These are phyloP conservation scores for Mycena filopes DNA, from an alignment of 768 basidiomycete species.

Conservation along the genomic window DNA sequence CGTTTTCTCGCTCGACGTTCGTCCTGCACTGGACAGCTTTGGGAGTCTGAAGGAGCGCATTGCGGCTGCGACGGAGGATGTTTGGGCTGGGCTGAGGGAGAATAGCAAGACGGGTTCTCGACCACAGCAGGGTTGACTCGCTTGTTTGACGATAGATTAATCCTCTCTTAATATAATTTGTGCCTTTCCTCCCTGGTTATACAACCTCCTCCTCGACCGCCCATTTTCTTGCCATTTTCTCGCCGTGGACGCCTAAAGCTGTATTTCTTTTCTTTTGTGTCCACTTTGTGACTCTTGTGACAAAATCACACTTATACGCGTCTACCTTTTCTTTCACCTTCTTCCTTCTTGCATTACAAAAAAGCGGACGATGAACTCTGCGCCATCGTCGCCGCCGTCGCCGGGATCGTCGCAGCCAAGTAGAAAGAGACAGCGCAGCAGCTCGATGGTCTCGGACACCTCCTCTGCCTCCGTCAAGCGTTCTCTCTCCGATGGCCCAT, in stretches of 20 bases:
- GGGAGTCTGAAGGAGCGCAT: constrained; percentile 82
- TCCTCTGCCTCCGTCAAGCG: constrained; percentile 84
- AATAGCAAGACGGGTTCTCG: constrained; percentile 38
- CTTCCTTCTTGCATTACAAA: not conserved
- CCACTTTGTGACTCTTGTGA: constrained; percentile 13
- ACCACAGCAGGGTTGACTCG: constrained; percentile 2
- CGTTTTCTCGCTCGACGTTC: constrained; percentile 94
- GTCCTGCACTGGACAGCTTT: constrained; percentile 91
- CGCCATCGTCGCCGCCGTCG: constrained; percentile 54
- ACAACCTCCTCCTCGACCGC: too few species aligned
- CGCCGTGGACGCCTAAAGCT: too few species aligned
- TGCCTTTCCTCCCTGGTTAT: too few species aligned
- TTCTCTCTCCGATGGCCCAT: constrained; percentile 74
- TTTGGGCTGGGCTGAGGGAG: constrained; percentile 63
- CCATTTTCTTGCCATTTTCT: too few species aligned
- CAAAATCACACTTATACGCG: constrained; percentile 26
- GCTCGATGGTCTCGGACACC: constrained; percentile 78
- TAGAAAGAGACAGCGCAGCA: constrained; percentile 80
- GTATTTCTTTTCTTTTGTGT: too few species aligned
- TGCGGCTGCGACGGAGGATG: constrained; percentile 72
- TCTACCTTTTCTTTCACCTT: constrained; percentile 27
- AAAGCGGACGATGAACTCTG: constrained; percentile 42
- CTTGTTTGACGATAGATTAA: not conserved
- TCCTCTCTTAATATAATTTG: constrained; percentile 2
- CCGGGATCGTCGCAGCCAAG: constrained; percentile 52